phyloP scores from a whole-genome alignment of 1,284 basidiomycete species.

The Ceratobasidium sp. region DNA sequence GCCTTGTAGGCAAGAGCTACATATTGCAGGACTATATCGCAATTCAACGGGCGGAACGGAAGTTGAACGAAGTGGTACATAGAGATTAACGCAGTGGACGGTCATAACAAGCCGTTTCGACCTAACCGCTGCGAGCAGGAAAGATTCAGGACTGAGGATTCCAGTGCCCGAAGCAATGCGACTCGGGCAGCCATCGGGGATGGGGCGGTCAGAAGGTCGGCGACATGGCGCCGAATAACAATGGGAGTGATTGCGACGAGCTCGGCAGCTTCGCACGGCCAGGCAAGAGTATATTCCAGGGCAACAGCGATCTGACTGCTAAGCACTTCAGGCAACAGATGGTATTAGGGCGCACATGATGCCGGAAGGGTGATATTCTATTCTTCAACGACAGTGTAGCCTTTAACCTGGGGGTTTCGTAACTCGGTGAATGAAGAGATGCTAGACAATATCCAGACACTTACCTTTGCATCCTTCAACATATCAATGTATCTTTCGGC shows the following conservation, averaged over 20 bases:
- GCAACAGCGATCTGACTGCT: background rate
- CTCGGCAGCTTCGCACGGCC: background rate
- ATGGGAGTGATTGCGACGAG: background rate
- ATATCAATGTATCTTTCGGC: slow-evolving; percentile 87
- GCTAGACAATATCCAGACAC: slow-evolving; percentile 56
- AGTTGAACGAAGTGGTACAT: background rate
- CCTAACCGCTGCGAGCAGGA: background rate
- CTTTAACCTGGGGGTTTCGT: slow-evolving; percentile 28
- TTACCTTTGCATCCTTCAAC: slow-evolving; percentile 87
- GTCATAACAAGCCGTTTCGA: background rate
- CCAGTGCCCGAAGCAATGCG: background rate
- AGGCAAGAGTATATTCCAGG: background rate
- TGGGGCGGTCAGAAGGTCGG: background rate
- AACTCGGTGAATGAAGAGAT: background rate
- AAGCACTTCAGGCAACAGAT: background rate
- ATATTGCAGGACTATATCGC: background rate
- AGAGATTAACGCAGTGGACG: background rate
- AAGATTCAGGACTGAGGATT: background rate
- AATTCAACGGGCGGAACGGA: background rate
- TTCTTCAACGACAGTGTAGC: slow-evolving; percentile 26
- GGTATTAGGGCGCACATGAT: background rate
- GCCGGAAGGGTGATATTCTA: slow-evolving; percentile 6
- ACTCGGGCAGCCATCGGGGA: background rate
- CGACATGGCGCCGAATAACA: background rate
- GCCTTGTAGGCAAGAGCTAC: background rate